Conservation (phyloP, 2,329 filamentous ascomycete genomes). For the Emericellopsis cladophorae region DNA sequence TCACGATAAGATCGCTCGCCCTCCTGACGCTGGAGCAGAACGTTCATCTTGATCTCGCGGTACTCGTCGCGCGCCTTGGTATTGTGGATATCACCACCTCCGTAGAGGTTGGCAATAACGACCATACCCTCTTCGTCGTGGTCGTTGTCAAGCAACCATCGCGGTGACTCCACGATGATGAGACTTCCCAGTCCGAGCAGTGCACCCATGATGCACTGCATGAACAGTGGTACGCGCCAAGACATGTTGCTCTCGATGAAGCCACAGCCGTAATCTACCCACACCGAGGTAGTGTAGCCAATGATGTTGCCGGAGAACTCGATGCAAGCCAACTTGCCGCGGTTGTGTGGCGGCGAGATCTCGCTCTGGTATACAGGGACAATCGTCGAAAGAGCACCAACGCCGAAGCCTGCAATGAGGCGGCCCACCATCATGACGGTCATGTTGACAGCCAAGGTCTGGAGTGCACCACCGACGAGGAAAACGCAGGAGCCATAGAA, state of each 20-base stretch:
- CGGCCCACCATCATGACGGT: conserved; percentile 79
- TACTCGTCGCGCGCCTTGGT: conserved; percentile 89
- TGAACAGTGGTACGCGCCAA: conserved; percentile 79
- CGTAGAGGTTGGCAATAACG: conserved; percentile 95
- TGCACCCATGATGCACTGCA: conserved; percentile 91
- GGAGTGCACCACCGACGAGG: conserved; percentile 69
- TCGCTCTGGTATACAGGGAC: conserved; percentile 91
- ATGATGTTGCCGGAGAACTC: conserved; percentile 97
- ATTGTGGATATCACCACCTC: conserved; percentile 89
- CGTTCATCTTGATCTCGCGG: conserved; percentile 97
- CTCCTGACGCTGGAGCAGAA: conserved; percentile 84
- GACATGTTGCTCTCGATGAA: conserved; percentile 76
- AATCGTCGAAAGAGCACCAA: conserved; percentile 82
- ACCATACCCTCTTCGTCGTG: conserved; percentile 97
- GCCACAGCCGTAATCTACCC: conserved; percentile 96
- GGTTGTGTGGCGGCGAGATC: conserved; percentile 90
- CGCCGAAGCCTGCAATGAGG: conserved; percentile 73
- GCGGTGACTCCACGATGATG: conserved; percentile 90
- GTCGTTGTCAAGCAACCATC: conserved; percentile 95
- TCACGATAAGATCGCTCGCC: conserved; percentile 83
- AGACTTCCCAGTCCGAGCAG: conserved; percentile 77
- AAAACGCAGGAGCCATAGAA: conserved; percentile 90
- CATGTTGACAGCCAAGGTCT: conserved; percentile 73
- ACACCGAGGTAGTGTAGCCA: conserved; percentile 91
- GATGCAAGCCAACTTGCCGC: conserved; percentile 91